Percentiles rank a stretch among this genome's conserved stretches.
These are phyloP conservation scores for Mollisiaceae sp. DNA, from an alignment of 2,329 filamentous ascomycete genomes.

Conservation along the genomic window DNA sequence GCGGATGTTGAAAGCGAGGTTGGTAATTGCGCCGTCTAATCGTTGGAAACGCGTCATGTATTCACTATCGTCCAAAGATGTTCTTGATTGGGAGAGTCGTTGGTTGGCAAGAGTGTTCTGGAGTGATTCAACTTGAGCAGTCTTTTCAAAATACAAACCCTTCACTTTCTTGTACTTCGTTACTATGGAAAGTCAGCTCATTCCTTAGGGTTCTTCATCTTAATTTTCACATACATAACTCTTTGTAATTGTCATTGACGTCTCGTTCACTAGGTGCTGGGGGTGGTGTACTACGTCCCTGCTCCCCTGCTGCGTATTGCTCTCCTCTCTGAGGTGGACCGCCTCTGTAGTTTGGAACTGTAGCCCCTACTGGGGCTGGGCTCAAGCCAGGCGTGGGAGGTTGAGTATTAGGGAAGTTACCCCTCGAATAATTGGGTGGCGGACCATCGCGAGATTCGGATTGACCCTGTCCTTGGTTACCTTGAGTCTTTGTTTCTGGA, in stretches of 20 bases:
- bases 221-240: constrained; percentile 45
- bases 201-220: not conserved
- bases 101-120: constrained; percentile 98
- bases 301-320: constrained; percentile 42
- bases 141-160: constrained; percentile 93
- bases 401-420: constrained; percentile 33
- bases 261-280: constrained; percentile 42
- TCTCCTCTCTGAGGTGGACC: constrained; percentile 42
- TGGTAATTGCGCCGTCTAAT: constrained; percentile 91
- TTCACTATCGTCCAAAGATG: constrained; percentile 92
- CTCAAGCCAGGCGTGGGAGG: constrained; percentile 36
- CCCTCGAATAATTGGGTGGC: constrained; percentile 39
- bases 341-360: constrained; percentile 41
- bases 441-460: constrained; percentile 37
- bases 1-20: constrained; percentile 92
- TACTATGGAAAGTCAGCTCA: constrained; percentile 56
- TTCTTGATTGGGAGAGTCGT: constrained; percentile 90
- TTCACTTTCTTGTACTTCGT: constrained; percentile 98
- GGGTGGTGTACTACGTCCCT: constrained; percentile 53
- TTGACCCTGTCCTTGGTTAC: constrained; percentile 33
- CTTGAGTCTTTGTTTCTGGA: constrained; percentile 38
- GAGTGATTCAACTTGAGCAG: constrained; percentile 86
- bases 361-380: constrained; percentile 28
- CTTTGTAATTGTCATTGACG: constrained; percentile 47
- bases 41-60: constrained; percentile 89